phyloP scores from a whole-genome alignment of 805 yeast species.

The Lachancea cidri region DNA sequence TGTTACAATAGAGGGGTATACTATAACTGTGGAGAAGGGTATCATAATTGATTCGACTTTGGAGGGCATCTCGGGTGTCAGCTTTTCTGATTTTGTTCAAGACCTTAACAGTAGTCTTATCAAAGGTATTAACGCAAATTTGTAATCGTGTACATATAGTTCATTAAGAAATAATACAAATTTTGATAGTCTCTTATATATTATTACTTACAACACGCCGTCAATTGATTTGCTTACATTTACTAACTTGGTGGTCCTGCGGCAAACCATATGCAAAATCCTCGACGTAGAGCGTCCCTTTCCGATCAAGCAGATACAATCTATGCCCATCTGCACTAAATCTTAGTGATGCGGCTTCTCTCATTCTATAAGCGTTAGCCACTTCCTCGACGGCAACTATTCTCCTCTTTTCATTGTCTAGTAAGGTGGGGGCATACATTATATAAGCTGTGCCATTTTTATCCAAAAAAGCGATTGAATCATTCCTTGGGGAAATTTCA shows the following conservation, averaged over 20 bases:
- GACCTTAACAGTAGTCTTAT: background rate
- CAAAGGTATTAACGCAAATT: background rate
- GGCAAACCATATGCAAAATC: slow-evolving; percentile 88
- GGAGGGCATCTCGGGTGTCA: slow-evolving; percentile 12
- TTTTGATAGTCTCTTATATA: background rate
- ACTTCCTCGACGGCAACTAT: slow-evolving; percentile 63
- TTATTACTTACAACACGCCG: background rate
- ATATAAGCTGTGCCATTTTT: slow-evolving; percentile 72
- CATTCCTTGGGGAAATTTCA: slow-evolving; percentile 79
- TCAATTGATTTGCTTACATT: slow-evolving; percentile 53
- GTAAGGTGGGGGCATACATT: slow-evolving; percentile 56
- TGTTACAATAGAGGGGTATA: slow-evolving; percentile 39
- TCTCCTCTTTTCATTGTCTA: slow-evolving; percentile 48
- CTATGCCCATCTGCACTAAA: slow-evolving; percentile 82
- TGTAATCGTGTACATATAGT: slow-evolving; percentile 1
- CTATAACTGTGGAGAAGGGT: slow-evolving; percentile 51
- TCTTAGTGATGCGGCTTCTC: slow-evolving; percentile 72
- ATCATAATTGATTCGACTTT: slow-evolving; percentile 15
- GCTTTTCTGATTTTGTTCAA: slow-evolving; percentile 15
- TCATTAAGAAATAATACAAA: background rate
- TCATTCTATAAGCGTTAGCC: slow-evolving; percentile 61
- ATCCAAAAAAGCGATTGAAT: slow-evolving; percentile 75
- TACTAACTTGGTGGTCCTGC: slow-evolving; percentile 58
- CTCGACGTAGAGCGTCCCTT: slow-evolving; percentile 70
- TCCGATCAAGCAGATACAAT: slow-evolving; percentile 70